A percentile compares a stretch with the other conserved stretches of the same genome.
Conservation (phyloP, 2,329 filamentous ascomycete genomes). For the Hypoxylon sp. region DNA sequence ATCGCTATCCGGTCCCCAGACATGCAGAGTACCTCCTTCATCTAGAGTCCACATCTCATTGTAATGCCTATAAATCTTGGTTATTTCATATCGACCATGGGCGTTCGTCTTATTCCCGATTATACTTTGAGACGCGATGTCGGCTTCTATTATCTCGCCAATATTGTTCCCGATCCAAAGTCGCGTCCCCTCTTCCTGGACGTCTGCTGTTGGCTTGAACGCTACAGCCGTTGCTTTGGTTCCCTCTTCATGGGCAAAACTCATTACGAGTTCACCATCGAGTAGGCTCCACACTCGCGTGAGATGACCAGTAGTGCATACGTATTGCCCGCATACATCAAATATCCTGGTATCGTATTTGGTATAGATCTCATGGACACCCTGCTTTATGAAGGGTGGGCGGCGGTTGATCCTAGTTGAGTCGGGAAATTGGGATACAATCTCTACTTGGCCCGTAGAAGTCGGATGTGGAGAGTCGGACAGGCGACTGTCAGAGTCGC, state of each 20-base stretch:
- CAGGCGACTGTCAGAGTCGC: conserved; percentile 38
- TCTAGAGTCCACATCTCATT: conserved; percentile 96
- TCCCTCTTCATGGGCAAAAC: conserved; percentile 85
- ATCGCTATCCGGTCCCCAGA: conserved; percentile 84
- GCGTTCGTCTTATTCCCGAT: conserved; percentile 77
- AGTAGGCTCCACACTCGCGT: conserved; percentile 90
- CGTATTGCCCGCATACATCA: conserved; percentile 88
- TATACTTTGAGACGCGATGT: conserved; percentile 81
- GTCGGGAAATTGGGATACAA: conserved; percentile 82
- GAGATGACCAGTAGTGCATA: conserved; percentile 88
- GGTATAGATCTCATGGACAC: conserved; percentile 81
- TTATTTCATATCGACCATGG: conserved; percentile 83
- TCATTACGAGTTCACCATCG: conserved; percentile 86
- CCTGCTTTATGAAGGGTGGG: conserved; percentile 80
- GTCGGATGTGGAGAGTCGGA: conserved; percentile 43
- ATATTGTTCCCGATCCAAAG: conserved; percentile 92
- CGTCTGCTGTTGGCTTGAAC: conserved; percentile 85
- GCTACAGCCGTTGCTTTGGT: conserved; percentile 84
- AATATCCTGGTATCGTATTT: conserved; percentile 90
- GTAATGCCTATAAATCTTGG: conserved; percentile 86
- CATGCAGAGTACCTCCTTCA: conserved; percentile 85
- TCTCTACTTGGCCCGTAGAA: conserved; percentile 61
- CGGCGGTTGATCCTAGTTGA: conserved; percentile 86
- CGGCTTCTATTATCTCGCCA: conserved; percentile 91
- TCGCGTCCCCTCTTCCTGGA: conserved; percentile 83